phyloP scores from a whole-genome alignment of 495 filamentous ascomycete species.

The Podospora bellae-mahoneyi region DNA sequence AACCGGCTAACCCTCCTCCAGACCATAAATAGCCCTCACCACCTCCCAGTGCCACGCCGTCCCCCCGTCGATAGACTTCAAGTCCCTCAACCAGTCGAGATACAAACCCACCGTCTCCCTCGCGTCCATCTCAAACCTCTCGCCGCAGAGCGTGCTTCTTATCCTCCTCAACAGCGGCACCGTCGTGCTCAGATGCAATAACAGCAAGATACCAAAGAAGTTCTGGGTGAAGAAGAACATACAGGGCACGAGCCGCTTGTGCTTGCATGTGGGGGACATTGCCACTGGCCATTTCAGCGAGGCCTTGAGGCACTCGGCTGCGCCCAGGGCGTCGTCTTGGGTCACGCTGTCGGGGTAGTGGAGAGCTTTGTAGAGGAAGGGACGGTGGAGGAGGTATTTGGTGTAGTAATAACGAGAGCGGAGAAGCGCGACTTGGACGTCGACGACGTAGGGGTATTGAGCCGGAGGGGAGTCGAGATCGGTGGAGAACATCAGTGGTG shows the following conservation, averaged over 20 bases:
- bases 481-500: constrained; percentile 46
- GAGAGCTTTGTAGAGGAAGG: constrained; percentile 60
- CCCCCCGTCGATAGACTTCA: constrained; percentile 47
- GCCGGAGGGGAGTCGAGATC: constrained; percentile 45
- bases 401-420: constrained; percentile 59
- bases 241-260: constrained; percentile 55
- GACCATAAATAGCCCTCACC: constrained; percentile 41
- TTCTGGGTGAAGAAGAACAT: constrained; percentile 59
- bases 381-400: constrained; percentile 56
- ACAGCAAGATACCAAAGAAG: constrained; percentile 53
- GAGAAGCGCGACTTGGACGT: constrained; percentile 54
- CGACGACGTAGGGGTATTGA: constrained; percentile 47
- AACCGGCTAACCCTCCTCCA: constrained; percentile 25
- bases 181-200: constrained; percentile 50
- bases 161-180: constrained; percentile 48
- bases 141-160: constrained; percentile 40
- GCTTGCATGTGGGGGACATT: constrained; percentile 53
- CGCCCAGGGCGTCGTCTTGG: constrained; percentile 49
- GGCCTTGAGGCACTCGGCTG: constrained; percentile 50
- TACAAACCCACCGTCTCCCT: constrained; percentile 47
- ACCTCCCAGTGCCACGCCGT: constrained; percentile 54
- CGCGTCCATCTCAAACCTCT: constrained; percentile 46
- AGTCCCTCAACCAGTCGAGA: constrained; percentile 54
- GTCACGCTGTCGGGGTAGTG: constrained; percentile 54
- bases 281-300: constrained; percentile 55